Percentiles rank a stretch among this genome's conserved stretches.
phyloP scores from a whole-genome alignment of 106 monocot genomes.

The Acorus gramineus region DNA sequence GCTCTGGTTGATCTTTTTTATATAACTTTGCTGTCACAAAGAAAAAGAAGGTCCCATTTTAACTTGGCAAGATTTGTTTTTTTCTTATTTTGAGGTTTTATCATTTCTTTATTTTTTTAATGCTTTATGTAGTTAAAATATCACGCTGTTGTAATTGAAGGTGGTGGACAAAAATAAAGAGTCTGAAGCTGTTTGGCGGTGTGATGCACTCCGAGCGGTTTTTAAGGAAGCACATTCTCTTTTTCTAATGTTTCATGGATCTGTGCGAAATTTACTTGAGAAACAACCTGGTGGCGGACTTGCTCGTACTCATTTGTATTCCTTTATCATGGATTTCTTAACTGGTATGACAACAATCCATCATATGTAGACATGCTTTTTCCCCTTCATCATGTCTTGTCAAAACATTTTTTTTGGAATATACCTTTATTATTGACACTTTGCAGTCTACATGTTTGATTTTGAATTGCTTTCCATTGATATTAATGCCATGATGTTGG shows the following conservation, averaged over 20 bases:
- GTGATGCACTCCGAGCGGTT: slow-evolving; percentile 37
- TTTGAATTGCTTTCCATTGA: neutral
- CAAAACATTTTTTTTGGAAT: neutral
- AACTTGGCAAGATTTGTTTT: no score
- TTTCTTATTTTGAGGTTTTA: no score
- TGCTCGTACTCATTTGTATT: slow-evolving; percentile 73
- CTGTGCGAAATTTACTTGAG: slow-evolving; percentile 69
- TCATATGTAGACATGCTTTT: neutral
- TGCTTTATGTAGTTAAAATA: no score
- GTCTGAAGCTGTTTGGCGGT: slow-evolving; percentile 62
- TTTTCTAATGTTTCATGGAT: slow-evolving; percentile 80
- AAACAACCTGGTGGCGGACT: slow-evolving; percentile 84
- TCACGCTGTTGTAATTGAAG: slow-evolving; percentile 16
- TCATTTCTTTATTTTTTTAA: no score
- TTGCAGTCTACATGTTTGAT: neutral
- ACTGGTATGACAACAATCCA: slow-evolving; percentile 32
- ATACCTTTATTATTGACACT: no score
- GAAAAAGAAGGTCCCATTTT: no score
- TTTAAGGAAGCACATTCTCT: slow-evolving; percentile 79
- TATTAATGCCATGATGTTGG: no score
- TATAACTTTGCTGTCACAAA: no score
- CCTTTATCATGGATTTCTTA: slow-evolving; percentile 73
- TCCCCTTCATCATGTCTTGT: neutral
- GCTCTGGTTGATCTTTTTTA: no score
- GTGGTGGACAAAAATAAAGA: slow-evolving; percentile 83